These are phyloP conservation scores for Phialocephala subalpina DNA, from an alignment of 2,329 filamentous ascomycete genomes.

Conservation along the genomic window DNA sequence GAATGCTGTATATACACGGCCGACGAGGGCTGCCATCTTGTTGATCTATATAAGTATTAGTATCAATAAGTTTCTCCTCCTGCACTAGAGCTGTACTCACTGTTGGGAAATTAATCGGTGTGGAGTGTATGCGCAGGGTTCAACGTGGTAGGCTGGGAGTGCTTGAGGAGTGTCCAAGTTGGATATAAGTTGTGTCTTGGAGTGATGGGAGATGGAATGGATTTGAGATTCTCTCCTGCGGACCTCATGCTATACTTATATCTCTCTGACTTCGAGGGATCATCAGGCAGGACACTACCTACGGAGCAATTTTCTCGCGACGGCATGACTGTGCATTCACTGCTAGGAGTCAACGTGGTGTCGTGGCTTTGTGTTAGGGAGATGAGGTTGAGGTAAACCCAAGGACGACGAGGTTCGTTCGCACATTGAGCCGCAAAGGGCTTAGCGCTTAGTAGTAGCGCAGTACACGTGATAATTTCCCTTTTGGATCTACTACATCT, in stretches of 20 bases:
- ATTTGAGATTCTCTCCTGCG: not conserved
- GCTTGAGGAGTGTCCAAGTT: not conserved
- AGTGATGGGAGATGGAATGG: not conserved
- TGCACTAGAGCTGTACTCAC: not conserved
- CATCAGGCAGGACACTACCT: not conserved
- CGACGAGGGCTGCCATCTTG: not conserved
- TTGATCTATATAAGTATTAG: not conserved
- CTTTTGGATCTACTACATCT: not conserved
- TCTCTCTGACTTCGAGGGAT: not conserved
- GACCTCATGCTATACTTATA: not conserved
- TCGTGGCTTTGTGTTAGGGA: not conserved
- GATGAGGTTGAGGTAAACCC: not conserved
- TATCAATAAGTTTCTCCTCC: not conserved
- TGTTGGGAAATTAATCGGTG: not conserved
- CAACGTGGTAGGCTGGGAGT: not conserved
- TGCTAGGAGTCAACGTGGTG: not conserved
- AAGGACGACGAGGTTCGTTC: constrained; percentile 18
- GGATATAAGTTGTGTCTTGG: not conserved
- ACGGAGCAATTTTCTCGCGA: not conserved
- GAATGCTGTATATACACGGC: not conserved
- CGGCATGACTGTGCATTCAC: not conserved
- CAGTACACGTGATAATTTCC: not conserved
- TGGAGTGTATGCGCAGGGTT: not conserved
- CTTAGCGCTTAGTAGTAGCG: constrained; percentile 26
- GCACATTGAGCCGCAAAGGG: constrained; percentile 41